These are phyloP conservation scores for Claviceps pusilla DNA, from an alignment of 2,329 filamentous ascomycete genomes.

Conservation along the genomic window DNA sequence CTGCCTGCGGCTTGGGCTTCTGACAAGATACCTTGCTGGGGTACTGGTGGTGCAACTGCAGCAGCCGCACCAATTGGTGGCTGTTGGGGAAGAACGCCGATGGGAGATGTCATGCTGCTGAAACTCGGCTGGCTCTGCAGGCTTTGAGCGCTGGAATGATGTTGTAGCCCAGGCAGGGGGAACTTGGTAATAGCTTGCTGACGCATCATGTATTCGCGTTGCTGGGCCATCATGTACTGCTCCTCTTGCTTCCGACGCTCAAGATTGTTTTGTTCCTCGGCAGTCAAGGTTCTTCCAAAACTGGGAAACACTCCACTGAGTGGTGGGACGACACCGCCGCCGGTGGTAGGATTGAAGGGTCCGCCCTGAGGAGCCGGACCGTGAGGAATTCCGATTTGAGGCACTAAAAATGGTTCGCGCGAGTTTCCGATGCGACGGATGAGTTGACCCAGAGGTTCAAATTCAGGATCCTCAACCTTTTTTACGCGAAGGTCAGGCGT, in stretches of 20 bases:
- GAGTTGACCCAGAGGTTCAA: slow-evolving; percentile 86
- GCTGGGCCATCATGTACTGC: slow-evolving; percentile 88
- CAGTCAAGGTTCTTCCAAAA: slow-evolving; percentile 90
- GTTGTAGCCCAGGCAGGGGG: slow-evolving; percentile 56
- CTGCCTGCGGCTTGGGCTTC: slow-evolving; percentile 33
- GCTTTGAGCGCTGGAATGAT: slow-evolving; percentile 89
- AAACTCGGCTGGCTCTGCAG: slow-evolving; percentile 95
- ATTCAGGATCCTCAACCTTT: slow-evolving; percentile 84
- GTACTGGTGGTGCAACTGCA: background rate
- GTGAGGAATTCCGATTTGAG: slow-evolving; percentile 89
- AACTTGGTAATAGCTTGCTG: slow-evolving; percentile 68
- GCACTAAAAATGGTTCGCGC: slow-evolving; percentile 89
- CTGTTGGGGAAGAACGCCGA: slow-evolving; percentile 37
- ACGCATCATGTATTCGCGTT: slow-evolving; percentile 81
- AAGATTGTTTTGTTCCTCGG: slow-evolving; percentile 93
- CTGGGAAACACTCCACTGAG: slow-evolving; percentile 89
- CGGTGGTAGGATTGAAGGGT: slow-evolving; percentile 32
- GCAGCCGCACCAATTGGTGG: slow-evolving; percentile 22
- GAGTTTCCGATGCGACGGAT: slow-evolving; percentile 95
- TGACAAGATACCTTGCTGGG: slow-evolving; percentile 46
- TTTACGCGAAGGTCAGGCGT: slow-evolving; percentile 87
- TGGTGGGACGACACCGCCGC: slow-evolving; percentile 61
- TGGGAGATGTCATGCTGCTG: slow-evolving; percentile 82
- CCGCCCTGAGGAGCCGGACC: slow-evolving; percentile 48
- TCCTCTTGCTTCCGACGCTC: slow-evolving; percentile 96